Evolutionary conservation across 2,329 filamentous ascomycete species (phyloP).

Genomic region (Ophiostoma sp.): DNA sequence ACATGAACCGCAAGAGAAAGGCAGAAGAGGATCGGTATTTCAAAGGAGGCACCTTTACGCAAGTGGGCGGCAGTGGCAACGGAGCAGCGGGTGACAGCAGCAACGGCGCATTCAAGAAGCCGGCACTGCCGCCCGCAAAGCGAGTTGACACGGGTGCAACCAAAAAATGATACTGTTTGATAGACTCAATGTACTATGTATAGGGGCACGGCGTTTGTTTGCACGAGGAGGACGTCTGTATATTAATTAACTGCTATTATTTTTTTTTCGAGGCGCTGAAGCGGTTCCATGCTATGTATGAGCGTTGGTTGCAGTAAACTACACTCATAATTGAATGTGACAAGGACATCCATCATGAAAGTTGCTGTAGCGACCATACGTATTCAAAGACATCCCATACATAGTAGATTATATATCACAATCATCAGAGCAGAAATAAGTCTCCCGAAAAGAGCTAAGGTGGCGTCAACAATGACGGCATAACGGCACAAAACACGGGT

Average conservation of each 20-base stretch:
- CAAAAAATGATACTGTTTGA: slow-evolving; percentile 36
- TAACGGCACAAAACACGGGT: not conserved
- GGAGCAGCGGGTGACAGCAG: slow-evolving; percentile 30
- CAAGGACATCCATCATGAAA: not conserved
- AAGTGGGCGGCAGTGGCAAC: slow-evolving; percentile 57
- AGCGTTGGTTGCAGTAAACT: not conserved
- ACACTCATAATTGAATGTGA: not conserved
- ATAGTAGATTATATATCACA: not conserved
- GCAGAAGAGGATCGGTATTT: slow-evolving; percentile 96
- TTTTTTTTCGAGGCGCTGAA: not conserved
- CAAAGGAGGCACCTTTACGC: slow-evolving; percentile 94
- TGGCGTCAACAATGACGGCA: not conserved
- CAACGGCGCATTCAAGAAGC: slow-evolving; percentile 74
- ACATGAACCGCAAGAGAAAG: slow-evolving; percentile 83
- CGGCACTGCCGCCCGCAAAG: slow-evolving; percentile 67
- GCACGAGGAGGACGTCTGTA: not conserved
- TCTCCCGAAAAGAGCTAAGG: not conserved
- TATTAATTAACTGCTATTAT: not conserved
- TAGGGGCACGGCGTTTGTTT: not conserved
- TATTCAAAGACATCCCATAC: not conserved
- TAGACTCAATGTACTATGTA: not conserved
- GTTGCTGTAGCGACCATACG: too few species aligned
- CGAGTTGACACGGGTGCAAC: slow-evolving; percentile 60
- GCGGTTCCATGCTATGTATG: not conserved
- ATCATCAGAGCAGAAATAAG: not conserved